Conservation (phyloP, 1,284 basidiomycete species). For the Malassezia furfur region DNA sequence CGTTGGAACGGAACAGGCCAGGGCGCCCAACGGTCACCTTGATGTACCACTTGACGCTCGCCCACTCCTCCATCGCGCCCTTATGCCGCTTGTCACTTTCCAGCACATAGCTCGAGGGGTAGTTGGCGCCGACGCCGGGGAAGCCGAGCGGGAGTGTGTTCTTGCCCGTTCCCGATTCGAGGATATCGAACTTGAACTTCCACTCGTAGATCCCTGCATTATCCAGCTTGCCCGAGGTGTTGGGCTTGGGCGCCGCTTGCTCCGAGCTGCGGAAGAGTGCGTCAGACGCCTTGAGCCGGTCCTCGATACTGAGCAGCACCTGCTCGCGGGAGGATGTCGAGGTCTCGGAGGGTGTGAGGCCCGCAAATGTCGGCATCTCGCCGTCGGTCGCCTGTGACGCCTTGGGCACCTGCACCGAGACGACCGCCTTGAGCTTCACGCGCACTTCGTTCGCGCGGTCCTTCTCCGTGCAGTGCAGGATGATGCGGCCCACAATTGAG, state of each 20-base stretch:
- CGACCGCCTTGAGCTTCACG: slow-evolving; percentile 27
- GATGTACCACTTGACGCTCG: slow-evolving; percentile 38
- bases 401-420: slow-evolving; percentile 18
- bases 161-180: slow-evolving; percentile 14
- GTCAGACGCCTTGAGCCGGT: slow-evolving; percentile 18
- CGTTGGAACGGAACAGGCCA: slow-evolving; percentile 31
- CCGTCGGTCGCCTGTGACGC: slow-evolving; percentile 21
- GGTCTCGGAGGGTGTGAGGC: slow-evolving; percentile 1
- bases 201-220: slow-evolving; percentile 21
- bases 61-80: slow-evolving; percentile 23
- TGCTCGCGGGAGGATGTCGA: slow-evolving; percentile 16
- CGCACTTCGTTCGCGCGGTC: slow-evolving; percentile 22
- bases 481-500: slow-evolving; percentile 24
- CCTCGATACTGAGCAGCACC: slow-evolving; percentile 28
- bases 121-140: slow-evolving; percentile 16
- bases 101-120: slow-evolving; percentile 17
- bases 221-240: slow-evolving; percentile 4
- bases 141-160: slow-evolving; percentile 10
- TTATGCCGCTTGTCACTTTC: slow-evolving; percentile 14
- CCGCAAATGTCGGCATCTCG: slow-evolving; percentile 17
- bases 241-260: neutral
- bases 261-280: slow-evolving; percentile 15
- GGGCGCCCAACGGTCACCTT: slow-evolving; percentile 36
- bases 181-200: slow-evolving; percentile 25
- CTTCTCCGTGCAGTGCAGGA: slow-evolving; percentile 20